Evolutionary conservation across 345 rosid species (phyloP).

Genomic region (Psidium friedrichsthalianum): DNA sequence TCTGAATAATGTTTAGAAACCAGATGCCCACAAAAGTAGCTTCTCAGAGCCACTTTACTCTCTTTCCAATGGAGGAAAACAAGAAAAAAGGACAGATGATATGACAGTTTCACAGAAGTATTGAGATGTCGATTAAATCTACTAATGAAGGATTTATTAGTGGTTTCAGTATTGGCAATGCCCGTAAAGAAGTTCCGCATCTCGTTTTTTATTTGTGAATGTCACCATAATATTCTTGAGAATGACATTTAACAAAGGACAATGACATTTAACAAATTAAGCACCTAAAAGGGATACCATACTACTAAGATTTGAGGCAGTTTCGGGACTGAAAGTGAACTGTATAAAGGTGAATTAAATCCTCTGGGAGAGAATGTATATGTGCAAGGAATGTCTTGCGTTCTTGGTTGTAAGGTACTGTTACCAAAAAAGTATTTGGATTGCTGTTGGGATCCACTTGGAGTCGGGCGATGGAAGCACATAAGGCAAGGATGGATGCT

Average conservation of each 20-base stretch:
- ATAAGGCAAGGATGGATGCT: neutral
- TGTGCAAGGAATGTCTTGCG: neutral
- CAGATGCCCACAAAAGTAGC: neutral
- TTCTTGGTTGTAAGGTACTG: neutral
- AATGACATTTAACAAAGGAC: neutral
- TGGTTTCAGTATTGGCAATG: neutral
- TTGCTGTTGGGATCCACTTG: neutral
- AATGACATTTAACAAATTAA: neutral
- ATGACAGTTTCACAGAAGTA: neutral
- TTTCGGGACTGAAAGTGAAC: neutral
- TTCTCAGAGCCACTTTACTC: neutral
- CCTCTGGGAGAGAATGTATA: neutral
- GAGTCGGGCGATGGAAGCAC: neutral
- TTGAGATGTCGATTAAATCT: neutral
- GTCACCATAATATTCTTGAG: neutral
- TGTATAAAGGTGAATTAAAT: neutral
- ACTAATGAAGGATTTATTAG: neutral
- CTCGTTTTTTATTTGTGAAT: no score
- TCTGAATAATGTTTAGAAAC: neutral
- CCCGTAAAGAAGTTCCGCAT: neutral
- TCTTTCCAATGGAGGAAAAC: neutral
- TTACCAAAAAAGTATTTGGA: neutral
- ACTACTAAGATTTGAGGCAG: neutral
- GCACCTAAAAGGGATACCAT: neutral
- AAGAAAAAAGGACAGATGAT: neutral